A percentile compares a stretch with the other conserved stretches of the same genome.
These are phyloP conservation scores for Oropetium thomaeum DNA, from an alignment of 176 grass and related monocot genomes.

Conservation along the genomic window DNA sequence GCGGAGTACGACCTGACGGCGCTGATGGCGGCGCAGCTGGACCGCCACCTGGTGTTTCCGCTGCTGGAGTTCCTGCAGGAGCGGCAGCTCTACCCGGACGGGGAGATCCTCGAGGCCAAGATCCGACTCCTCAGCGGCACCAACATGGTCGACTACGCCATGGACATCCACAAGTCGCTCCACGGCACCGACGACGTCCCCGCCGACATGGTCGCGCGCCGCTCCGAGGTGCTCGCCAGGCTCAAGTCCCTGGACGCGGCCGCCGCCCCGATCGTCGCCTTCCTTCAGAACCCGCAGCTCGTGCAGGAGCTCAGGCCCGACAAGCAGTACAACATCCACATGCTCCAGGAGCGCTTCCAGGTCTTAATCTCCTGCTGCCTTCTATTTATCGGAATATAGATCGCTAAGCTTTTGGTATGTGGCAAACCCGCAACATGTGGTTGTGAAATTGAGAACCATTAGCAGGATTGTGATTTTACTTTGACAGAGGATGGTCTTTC, in stretches of 20 bases:
- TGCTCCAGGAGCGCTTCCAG: constrained; percentile 83
- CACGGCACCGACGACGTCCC: constrained; percentile 74
- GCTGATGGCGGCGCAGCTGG: constrained; percentile 24
- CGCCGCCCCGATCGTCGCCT: constrained; percentile 60
- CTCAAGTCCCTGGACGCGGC: constrained; percentile 65
- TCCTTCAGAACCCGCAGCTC: constrained; percentile 64
- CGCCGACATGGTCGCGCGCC: constrained; percentile 65
- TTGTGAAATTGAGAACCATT: neutral
- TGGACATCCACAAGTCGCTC: constrained; percentile 71
- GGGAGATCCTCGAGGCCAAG: constrained; percentile 64
- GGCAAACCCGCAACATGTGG: neutral
- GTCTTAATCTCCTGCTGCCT: neutral
- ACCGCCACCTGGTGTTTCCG: constrained; percentile 59
- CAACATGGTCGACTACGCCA: constrained; percentile 77
- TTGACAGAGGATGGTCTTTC: neutral
- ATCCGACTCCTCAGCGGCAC: constrained; percentile 62
- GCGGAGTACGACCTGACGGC: constrained; percentile 27
- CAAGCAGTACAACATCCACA: constrained; percentile 78
- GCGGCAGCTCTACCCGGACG: constrained; percentile 47
- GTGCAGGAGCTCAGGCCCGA: constrained; percentile 85
- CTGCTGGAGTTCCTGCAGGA: constrained; percentile 65
- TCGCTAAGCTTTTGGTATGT: neutral
- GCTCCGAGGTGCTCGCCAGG: constrained; percentile 67
- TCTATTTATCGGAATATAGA: neutral
- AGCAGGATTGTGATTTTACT: neutral